Conservation (phyloP, 163 green algal genomes). For the Scenedesmus sp. region DNA sequence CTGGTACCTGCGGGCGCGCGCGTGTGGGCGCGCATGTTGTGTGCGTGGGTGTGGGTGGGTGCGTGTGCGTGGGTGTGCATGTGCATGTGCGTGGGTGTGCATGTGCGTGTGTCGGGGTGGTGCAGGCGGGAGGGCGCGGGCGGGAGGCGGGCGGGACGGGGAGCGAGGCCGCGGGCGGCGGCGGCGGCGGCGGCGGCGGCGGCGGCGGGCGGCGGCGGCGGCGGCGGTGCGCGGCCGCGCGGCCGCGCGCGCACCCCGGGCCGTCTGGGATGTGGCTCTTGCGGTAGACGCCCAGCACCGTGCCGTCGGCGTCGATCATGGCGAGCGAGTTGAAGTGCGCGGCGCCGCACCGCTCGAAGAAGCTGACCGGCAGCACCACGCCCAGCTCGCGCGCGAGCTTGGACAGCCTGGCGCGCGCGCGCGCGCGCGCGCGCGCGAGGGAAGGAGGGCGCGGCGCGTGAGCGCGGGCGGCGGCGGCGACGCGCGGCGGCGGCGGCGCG, state of each 20-base stretch:
- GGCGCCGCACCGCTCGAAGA: slow-evolving; percentile 79
- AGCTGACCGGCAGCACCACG: slow-evolving; percentile 78
- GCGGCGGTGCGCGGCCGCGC: too few species aligned
- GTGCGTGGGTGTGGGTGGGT: too few species aligned
- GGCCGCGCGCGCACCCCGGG: slow-evolving; percentile 61
- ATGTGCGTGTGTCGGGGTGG: too few species aligned
- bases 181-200: too few species aligned
- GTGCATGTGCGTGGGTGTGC: too few species aligned
- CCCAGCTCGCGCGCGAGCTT: slow-evolving; percentile 73
- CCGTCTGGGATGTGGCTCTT: slow-evolving; percentile 92
- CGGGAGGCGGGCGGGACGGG: too few species aligned
- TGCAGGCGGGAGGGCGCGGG: too few species aligned
- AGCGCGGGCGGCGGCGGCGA: not conserved
- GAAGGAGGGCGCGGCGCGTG: slow-evolving; percentile 55
- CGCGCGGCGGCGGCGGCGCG: too few species aligned
- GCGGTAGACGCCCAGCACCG: slow-evolving; percentile 78
- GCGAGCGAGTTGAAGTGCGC: slow-evolving; percentile 83
- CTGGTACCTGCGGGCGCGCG: slow-evolving; percentile 70
- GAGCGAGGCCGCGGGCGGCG: too few species aligned
- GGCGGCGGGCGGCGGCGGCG: too few species aligned
- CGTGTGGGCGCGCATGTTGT: not conserved
- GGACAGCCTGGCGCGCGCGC: slow-evolving; percentile 52
- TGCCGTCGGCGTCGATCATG: slow-evolving; percentile 81
- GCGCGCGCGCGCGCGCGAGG: not conserved
- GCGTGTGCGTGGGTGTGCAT: too few species aligned